Evolutionary conservation across 768 basidiomycete species (phyloP), one percentile per base, ranked within the genome.

Genomic region (Rhodocollybia butyracea): DNA sequence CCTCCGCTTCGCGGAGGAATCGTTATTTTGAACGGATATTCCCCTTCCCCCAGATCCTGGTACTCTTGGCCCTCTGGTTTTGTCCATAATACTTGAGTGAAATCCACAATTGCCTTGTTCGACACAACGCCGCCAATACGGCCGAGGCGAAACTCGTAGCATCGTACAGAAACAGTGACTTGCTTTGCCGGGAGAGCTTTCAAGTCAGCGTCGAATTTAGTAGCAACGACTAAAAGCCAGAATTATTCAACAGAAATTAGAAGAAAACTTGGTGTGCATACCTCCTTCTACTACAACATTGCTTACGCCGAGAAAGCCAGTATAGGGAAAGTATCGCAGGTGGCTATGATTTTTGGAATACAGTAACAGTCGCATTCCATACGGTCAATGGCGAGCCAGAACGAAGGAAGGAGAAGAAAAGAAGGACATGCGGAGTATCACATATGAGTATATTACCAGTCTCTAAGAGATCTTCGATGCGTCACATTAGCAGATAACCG

Each of bases 281-380:
- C 86, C 70, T 69, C 91, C 91, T 73, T 91, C 87, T 63, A 91
- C 80, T 63, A 79, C 82, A 71, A 93, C 74, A 54, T 87, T 84
- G 41, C 89, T 91, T 64, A 94, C 78, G 60, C 89, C 91, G 60
- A 93, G 84, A 71, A 84, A 87, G 65, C 91, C 91, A 53, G 73
- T 70, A 76, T 83, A 75, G 47, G 91, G 91, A 69, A 89, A 93
- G 70, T 79, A 86, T 54, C 83, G 80, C 55, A 60, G 61, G 62
- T 57, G 52, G 47, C 46, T 26, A 42, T 50, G 48, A 22, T 38
- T 50, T 50, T 50, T 50, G 48, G 48, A 50, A 50, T 36, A 50
- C 32, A 50, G 32, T 24, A 50, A 34, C 32, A 50, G 48, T 21
- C 38, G 48, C 48, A 50, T 50, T 45, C 43, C 43, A 45, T n/a